A percentile compares a stretch with the other conserved stretches of the same genome.
Conservation (phyloP, 768 basidiomycete species). For the Mycena rebaudengoi region DNA sequence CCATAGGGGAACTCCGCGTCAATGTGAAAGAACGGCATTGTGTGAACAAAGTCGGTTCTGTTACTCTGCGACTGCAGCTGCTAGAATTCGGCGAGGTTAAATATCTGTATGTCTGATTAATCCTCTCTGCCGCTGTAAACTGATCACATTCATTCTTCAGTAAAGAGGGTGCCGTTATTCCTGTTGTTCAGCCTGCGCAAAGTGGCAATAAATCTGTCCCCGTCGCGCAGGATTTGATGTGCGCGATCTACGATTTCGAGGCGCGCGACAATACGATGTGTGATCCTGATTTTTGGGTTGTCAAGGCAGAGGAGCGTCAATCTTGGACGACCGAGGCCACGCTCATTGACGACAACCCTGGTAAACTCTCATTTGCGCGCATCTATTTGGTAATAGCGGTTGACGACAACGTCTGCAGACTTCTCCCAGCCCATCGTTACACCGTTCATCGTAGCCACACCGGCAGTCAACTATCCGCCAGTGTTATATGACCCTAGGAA, state of each 20-base stretch:
- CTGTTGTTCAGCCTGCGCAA: background rate
- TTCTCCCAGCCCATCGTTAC: conserved; percentile 1
- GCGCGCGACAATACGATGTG: background rate
- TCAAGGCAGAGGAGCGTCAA: conserved; percentile 16
- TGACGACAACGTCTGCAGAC: background rate
- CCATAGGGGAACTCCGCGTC: conserved; percentile 10
- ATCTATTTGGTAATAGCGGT: background rate
- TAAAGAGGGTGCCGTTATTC: conserved; percentile 6
- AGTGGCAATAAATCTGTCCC: conserved; percentile 1
- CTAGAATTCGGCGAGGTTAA: conserved; percentile 15
- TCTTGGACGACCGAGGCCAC: conserved; percentile 8
- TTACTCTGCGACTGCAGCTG: conserved; percentile 6
- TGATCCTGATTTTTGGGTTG: conserved; percentile 11
- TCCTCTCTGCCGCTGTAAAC: too few species aligned
- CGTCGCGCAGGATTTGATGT: background rate
- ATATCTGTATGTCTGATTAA: too few species aligned
- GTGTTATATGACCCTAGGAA: background rate
- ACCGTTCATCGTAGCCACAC: conserved; percentile 1
- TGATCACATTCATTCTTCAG: too few species aligned
- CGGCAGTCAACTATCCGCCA: conserved; percentile 4
- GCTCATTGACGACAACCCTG: background rate
- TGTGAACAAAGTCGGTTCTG: background rate
- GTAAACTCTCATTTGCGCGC: background rate
- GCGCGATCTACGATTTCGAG: background rate
- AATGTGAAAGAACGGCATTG: conserved; percentile 4